Conservation (phyloP, 345 rosid species). For the Dovyalis caffra region DNA sequence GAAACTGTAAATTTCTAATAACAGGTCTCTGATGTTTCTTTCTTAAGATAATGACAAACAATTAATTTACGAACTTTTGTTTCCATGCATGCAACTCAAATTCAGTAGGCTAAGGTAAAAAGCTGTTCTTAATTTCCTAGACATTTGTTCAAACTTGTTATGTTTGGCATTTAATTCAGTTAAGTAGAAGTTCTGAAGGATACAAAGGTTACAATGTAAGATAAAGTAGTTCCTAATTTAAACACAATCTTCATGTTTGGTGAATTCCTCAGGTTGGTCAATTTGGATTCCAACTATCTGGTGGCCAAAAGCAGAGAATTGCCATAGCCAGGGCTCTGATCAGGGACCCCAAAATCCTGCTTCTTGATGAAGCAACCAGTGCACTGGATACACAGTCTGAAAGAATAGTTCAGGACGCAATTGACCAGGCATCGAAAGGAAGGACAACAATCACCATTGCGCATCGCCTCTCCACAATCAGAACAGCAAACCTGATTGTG, state of each 20-base stretch:
- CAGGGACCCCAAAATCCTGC: conserved; percentile 59
- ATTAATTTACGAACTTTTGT: too few species aligned
- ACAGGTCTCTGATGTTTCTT: background rate
- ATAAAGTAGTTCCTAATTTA: background rate
- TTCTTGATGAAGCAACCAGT: conserved; percentile 74
- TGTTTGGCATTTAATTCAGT: background rate
- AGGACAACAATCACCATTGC: conserved; percentile 64
- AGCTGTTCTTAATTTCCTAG: background rate
- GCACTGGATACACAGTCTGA: conserved; percentile 70
- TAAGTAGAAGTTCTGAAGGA: background rate
- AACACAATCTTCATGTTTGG: background rate
- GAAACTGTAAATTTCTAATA: background rate
- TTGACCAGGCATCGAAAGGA: conserved; percentile 58
- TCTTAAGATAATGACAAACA: background rate
- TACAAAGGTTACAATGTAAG: background rate
- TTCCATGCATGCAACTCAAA: too few species aligned
- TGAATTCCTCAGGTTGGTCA: conserved; percentile 55
- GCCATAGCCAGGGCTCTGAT: conserved; percentile 69
- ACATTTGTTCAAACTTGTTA: background rate
- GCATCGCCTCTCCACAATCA: conserved; percentile 58
- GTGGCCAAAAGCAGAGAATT: conserved; percentile 73
- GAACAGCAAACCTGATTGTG: conserved; percentile 44
- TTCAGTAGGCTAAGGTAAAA: background rate
- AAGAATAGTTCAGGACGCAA: conserved; percentile 57
- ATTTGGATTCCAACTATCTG: conserved; percentile 65